Conservation (phyloP, 2,329 filamentous ascomycete genomes). For the Sporothrix mexicana region DNA sequence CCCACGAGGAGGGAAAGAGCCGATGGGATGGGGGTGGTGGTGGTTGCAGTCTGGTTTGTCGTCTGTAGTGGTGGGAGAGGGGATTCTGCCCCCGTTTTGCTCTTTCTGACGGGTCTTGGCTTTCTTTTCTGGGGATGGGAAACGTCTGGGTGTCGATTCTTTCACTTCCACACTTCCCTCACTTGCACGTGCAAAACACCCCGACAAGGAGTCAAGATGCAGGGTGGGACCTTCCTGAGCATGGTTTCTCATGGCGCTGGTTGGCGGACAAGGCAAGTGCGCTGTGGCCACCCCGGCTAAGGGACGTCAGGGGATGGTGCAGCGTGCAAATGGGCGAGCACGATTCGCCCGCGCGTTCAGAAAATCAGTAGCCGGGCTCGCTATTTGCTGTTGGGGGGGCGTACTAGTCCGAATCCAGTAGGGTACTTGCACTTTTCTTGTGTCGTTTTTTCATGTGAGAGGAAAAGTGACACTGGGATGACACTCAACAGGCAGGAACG, state of each 20-base stretch:
- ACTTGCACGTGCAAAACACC: slow-evolving; percentile 32
- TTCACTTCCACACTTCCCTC: neutral
- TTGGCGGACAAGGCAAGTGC: neutral
- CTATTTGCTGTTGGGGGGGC: slow-evolving; percentile 6
- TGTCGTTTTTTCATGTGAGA: slow-evolving; percentile 29
- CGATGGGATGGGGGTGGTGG: neutral
- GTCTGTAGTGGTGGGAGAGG: slow-evolving; percentile 1
- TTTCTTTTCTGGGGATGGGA: slow-evolving; percentile 9
- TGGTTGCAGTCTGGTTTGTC: neutral
- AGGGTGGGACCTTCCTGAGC: slow-evolving; percentile 4
- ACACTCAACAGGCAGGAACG: slow-evolving; percentile 2
- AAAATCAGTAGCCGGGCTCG: slow-evolving; percentile 20
- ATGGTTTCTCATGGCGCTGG: neutral
- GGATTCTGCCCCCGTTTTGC: slow-evolving; percentile 16
- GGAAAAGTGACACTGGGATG: neutral
- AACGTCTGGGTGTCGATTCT: slow-evolving; percentile 11
- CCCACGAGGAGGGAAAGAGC: slow-evolving; percentile 20
- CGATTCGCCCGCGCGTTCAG: neutral
- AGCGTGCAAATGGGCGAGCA: neutral
- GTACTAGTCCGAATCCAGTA: slow-evolving; percentile 22
- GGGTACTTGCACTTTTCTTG: neutral
- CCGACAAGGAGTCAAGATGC: slow-evolving; percentile 4
- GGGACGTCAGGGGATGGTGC: slow-evolving; percentile 10
- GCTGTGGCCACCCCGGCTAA: slow-evolving; percentile 8
- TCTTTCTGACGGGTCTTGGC: neutral